Conservation (phyloP, 306 rosid genomes). For the Malus orientalis region DNA sequence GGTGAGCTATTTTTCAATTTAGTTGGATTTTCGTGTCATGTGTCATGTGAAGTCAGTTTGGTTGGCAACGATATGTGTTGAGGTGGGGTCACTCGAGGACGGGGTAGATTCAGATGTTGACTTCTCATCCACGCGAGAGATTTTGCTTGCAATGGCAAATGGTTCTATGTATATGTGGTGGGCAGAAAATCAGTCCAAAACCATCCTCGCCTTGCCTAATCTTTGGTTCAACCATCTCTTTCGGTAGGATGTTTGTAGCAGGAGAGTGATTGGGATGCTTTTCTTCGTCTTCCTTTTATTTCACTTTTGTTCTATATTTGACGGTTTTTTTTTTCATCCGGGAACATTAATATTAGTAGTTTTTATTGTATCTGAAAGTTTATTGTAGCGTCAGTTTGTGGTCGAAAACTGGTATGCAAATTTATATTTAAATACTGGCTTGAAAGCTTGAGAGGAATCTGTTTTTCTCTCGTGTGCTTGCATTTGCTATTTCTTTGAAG, state of each 20-base stretch:
- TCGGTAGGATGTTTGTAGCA: conserved; percentile 56
- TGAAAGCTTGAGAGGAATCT: conserved; percentile 22
- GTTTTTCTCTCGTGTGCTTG: neutral
- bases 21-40: conserved; percentile 74
- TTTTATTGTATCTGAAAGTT: conserved; percentile 47
- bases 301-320: conserved; percentile 27
- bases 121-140: conserved; percentile 16
- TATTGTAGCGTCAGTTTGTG: conserved; percentile 45
- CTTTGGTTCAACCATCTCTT: conserved; percentile 44
- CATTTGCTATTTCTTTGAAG: neutral
- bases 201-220: conserved; percentile 23
- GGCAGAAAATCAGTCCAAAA: conserved; percentile 33
- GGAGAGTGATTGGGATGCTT: conserved; percentile 62
- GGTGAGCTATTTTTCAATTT: conserved; percentile 59
- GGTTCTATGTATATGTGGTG: conserved; percentile 35
- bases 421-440: conserved; percentile 34
- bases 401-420: conserved; percentile 23
- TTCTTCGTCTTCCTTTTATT: neutral
- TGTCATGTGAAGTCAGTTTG: conserved; percentile 58
- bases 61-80: conserved; percentile 39
- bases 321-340: conserved; percentile 24
- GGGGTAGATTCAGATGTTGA: conserved; percentile 27
- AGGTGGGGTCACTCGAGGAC: conserved; percentile 28
- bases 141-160: conserved; percentile 15
- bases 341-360: conserved; percentile 63